phyloP scores from a whole-genome alignment of 345 rosid species.

The Moringa oleifera region DNA sequence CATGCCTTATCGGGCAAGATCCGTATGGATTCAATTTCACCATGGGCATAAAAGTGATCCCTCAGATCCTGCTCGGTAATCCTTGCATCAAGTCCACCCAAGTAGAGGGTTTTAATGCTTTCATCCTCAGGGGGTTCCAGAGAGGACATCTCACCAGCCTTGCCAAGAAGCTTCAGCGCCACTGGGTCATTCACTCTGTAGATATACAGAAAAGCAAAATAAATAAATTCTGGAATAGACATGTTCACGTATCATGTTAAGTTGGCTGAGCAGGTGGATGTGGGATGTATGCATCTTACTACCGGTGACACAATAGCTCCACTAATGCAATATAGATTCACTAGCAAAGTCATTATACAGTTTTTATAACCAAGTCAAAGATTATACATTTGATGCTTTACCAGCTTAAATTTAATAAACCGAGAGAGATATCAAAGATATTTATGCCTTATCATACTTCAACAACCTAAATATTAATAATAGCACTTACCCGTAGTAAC shows the following conservation, averaged over 20 bases:
- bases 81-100: slow-evolving; percentile 86
- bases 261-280: not conserved
- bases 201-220: not conserved
- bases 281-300: too few species aligned
- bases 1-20: slow-evolving; percentile 85
- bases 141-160: slow-evolving; percentile 97
- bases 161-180: slow-evolving; percentile 81
- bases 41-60: slow-evolving; percentile 85
- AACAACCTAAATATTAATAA: too few species aligned
- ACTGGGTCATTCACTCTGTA: slow-evolving; percentile 93
- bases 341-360: too few species aligned
- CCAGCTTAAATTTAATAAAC: too few species aligned
- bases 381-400: too few species aligned
- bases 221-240: too few species aligned
- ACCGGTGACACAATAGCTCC: too few species aligned
- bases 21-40: slow-evolving; percentile 82
- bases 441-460: not conserved
- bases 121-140: slow-evolving; percentile 88
- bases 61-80: slow-evolving; percentile 83
- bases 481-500: slow-evolving; percentile 77
- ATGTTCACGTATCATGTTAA: too few species aligned
- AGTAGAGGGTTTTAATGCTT: slow-evolving; percentile 83
- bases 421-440: not conserved
- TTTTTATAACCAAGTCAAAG: too few species aligned
- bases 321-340: too few species aligned